Base-by-base conservation (phyloP, 352 stramenopile species). In the Globisporangium canariense region DNA sequence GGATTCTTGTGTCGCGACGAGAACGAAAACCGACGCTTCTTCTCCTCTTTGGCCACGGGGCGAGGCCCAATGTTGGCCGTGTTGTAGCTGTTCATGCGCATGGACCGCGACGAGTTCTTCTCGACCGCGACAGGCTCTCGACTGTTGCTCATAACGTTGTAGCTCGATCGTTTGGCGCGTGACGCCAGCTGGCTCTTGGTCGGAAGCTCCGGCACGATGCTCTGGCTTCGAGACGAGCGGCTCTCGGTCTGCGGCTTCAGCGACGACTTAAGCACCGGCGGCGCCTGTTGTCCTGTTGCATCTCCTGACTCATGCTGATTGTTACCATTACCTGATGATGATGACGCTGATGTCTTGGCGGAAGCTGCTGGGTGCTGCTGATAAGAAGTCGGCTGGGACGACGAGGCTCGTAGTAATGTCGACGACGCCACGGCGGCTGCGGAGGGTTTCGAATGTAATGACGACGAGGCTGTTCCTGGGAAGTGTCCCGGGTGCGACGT, bases 11-110 rank as follows among this genome's bases (percentile, higher is more conserved):
- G 74, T 34, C 52, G 58, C n/a, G 74, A 78, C 16, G 69, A 78
- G 57, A 83, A 86, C n/a, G 67, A 73, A 25, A 83, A 60, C 30
- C 73, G 66, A 4, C 77, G 75, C 20, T 78, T 67, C 61, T 83
- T 79, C 56, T 83, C 75, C 9, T 55, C 66, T 13, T 55, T 75
- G 1, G 43, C 47, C 0, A 46, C 41, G 4, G 65, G n/a, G 1
- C 43, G 22, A n/a, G 54, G 45, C 13, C 16, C 32, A 0, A 56
- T 57, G 14, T 36, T 58, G 41, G 47, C 25, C 13, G 62, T 56
- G 38, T 22, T 68, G 53, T 62, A 60, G 43, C 67, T 63, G 62
- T 67, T 64, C n/a, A 58, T 49, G 10, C 53, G 46, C 9, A 61
- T 14, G 52, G 40, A 46, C 18, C 18, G 30, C 11, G 51, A 38